Conservation (phyloP, 306 rosid species). For the Vigna radiata region DNA sequence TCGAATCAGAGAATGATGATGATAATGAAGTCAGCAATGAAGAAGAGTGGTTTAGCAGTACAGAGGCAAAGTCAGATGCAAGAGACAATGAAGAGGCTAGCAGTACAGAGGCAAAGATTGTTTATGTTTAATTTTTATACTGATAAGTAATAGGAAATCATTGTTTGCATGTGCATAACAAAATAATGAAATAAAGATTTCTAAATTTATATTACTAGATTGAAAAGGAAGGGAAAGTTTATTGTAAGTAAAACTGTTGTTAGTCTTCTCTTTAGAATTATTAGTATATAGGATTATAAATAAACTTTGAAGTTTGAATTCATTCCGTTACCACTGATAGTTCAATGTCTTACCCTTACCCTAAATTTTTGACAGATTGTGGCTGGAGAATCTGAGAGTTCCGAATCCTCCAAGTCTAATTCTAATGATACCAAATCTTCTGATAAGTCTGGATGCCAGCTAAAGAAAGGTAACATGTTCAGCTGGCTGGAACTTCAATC, state of each 20-base stretch:
- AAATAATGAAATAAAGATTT: not conserved
- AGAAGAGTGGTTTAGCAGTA: slow-evolving; percentile 85
- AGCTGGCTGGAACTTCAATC: slow-evolving; percentile 24
- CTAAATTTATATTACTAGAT: not conserved
- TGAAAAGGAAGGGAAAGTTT: too few species aligned
- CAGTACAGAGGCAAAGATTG: slow-evolving; percentile 53
- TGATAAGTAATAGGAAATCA: slow-evolving; percentile 22
- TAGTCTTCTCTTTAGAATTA: slow-evolving; percentile 22
- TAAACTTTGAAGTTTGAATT: slow-evolving; percentile 11
- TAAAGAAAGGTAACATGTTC: slow-evolving; percentile 74
- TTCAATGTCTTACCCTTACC: too few species aligned
- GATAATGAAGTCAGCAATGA: slow-evolving; percentile 74
- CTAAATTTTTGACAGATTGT: slow-evolving; percentile 56
- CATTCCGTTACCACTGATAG: slow-evolving; percentile 14
- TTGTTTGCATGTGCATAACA: not conserved
- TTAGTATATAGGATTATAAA: not conserved
- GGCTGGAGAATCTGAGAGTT: slow-evolving; percentile 58
- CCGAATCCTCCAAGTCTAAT: slow-evolving; percentile 62
- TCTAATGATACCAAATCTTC: slow-evolving; percentile 65
- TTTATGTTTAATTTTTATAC: slow-evolving; percentile 12
- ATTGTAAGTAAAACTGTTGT: slow-evolving; percentile 7
- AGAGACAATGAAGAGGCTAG: slow-evolving; percentile 92
- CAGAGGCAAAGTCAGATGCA: slow-evolving; percentile 73
- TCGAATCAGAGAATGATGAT: slow-evolving; percentile 82
- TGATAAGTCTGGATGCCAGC: slow-evolving; percentile 57